phyloP scores from a whole-genome alignment of 2,329 filamentous ascomycete genomes.

The Monosporascus sp. region DNA sequence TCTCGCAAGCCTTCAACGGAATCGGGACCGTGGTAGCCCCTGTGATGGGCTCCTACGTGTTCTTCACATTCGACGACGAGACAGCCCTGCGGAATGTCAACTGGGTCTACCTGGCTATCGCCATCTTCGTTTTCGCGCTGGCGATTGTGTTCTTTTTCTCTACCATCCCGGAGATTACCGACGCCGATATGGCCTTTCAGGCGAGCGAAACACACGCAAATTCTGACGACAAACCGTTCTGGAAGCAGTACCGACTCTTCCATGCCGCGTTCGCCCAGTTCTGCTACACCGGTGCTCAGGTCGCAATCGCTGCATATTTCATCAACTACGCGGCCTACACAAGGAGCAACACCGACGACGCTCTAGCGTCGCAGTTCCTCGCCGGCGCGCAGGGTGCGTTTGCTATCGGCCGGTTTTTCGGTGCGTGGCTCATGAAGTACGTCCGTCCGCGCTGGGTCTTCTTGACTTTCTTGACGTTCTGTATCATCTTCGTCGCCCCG shows the following conservation, averaged over 20 bases:
- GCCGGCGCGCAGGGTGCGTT: slow-evolving; percentile 71
- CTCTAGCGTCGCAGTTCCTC: slow-evolving; percentile 59
- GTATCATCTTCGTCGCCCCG: slow-evolving; percentile 56
- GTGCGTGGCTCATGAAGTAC: slow-evolving; percentile 61
- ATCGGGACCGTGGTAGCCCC: slow-evolving; percentile 70
- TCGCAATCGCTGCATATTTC: slow-evolving; percentile 61
- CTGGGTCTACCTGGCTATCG: slow-evolving; percentile 72
- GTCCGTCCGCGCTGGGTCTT: slow-evolving; percentile 63
- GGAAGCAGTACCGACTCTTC: slow-evolving; percentile 70
- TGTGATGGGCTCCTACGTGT: slow-evolving; percentile 65
- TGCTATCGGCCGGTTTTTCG: slow-evolving; percentile 65
- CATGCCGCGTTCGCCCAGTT: slow-evolving; percentile 73
- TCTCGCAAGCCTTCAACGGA: slow-evolving; percentile 73
- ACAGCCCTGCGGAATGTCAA: slow-evolving; percentile 61
- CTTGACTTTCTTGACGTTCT: slow-evolving; percentile 56
- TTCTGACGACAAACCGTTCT: slow-evolving; percentile 55
- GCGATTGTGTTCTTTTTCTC: slow-evolving; percentile 62
- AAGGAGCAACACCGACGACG: slow-evolving; percentile 41
- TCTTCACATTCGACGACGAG: slow-evolving; percentile 59
- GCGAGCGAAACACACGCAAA: slow-evolving; percentile 47
- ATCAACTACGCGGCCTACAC: slow-evolving; percentile 68
- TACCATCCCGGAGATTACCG: slow-evolving; percentile 66
- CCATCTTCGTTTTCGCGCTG: slow-evolving; percentile 62
- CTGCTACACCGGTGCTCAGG: slow-evolving; percentile 70
- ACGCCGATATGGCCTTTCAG: slow-evolving; percentile 58